Percentiles rank a stretch among this genome's conserved stretches.
Evolutionary conservation across 139 green algal species (phyloP).

Genomic region (Zygnema cylindricum): DNA sequence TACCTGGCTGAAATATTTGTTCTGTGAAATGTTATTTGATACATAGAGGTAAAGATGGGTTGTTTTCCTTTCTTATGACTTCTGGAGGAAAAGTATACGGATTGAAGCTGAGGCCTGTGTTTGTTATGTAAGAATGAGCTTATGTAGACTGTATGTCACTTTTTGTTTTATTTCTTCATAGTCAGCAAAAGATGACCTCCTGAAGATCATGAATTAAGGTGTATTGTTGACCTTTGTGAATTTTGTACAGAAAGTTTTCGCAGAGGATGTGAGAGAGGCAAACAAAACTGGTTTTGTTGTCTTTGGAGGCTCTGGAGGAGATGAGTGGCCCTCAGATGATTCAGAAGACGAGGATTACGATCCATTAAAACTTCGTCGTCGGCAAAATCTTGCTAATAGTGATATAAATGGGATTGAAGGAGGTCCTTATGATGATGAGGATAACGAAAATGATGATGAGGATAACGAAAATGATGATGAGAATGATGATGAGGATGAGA

Average conservation of each 20-base stretch:
- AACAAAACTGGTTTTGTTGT: background rate
- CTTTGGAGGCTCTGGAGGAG: background rate
- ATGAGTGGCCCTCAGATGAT: constrained; percentile 11
- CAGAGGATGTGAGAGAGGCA: background rate
- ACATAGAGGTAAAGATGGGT: too few relatives aligned
- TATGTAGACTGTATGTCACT: too few relatives aligned
- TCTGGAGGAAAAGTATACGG: too few relatives aligned
- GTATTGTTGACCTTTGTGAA: background rate
- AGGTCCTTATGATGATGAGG: background rate
- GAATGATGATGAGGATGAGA: constrained; percentile 5
- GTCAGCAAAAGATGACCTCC: too few relatives aligned
- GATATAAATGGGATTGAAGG: too few relatives aligned
- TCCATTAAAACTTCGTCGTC: background rate
- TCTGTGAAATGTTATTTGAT: too few relatives aligned
- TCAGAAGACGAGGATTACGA: constrained; percentile 7
- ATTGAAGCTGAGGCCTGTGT: too few relatives aligned
- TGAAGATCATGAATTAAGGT: too few relatives aligned
- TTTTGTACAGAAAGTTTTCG: background rate
- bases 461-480: constrained; percentile 6
- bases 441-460: background rate
- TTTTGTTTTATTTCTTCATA: too few relatives aligned
- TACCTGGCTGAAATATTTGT: too few relatives aligned
- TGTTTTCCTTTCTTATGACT: too few relatives aligned
- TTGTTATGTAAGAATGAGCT: too few relatives aligned
- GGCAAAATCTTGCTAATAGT: background rate